Evolutionary conservation across 148 eudicot species (phyloP).

Genomic region (Chenopodium suecicum): DNA sequence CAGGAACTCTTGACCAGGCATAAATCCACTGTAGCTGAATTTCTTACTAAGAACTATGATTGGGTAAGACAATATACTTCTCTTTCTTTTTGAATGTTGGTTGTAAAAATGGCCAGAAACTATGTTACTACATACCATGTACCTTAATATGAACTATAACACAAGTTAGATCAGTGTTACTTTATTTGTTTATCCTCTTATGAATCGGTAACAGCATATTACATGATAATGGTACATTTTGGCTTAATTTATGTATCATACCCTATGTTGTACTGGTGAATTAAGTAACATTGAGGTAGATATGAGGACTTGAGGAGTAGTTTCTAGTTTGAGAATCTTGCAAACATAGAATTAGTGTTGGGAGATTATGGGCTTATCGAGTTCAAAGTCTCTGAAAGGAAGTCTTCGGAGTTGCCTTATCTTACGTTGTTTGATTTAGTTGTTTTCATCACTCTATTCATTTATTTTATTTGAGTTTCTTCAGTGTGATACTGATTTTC

Average conservation of each 20-base stretch:
- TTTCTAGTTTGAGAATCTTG: neutral
- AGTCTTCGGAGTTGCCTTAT: neutral
- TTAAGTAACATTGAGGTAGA: too few relatives aligned
- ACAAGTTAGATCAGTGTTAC: neutral
- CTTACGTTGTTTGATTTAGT: neutral
- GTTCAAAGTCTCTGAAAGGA: neutral
- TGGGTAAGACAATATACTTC: slow-evolving; percentile 53
- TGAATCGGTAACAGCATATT: too few relatives aligned
- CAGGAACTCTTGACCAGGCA: slow-evolving; percentile 98
- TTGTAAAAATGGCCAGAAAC: neutral
- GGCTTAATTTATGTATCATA: too few relatives aligned
- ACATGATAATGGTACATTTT: too few relatives aligned
- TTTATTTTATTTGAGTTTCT: neutral
- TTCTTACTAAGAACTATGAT: slow-evolving; percentile 81
- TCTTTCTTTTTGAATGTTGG: neutral
- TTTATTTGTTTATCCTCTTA: too few relatives aligned
- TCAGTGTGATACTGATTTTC: neutral
- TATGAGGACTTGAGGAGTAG: neutral
- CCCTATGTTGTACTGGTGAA: too few relatives aligned
- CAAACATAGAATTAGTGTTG: neutral
- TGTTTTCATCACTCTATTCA: neutral
- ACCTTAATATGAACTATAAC: neutral
- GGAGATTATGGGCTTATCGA: neutral
- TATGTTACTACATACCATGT: neutral
- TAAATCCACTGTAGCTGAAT: slow-evolving; percentile 96